Conservation (phyloP, 1,139 yeast genomes). For the Geotrichum bryndzae region DNA sequence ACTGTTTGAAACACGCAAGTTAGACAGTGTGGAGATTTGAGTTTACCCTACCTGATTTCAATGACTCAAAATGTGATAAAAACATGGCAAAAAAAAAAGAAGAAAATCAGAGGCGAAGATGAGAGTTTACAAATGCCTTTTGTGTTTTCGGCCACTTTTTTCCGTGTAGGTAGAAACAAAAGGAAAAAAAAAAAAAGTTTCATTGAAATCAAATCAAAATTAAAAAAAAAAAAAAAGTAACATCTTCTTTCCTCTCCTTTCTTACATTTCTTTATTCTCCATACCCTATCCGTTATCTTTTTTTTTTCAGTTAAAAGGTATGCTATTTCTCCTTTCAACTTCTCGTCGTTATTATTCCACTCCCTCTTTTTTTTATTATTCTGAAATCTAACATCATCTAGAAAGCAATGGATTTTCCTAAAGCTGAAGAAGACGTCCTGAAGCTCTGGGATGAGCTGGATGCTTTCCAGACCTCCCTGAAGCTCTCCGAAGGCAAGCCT, state of each 20-base stretch:
- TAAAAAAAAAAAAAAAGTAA: background rate
- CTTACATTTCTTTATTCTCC: background rate
- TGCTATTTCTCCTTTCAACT: background rate
- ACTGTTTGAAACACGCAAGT: background rate
- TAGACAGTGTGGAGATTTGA: background rate
- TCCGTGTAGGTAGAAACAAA: background rate
- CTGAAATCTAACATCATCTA: background rate
- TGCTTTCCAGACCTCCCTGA: constrained; percentile 84
- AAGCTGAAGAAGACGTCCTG: constrained; percentile 78
- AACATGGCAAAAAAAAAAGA: background rate
- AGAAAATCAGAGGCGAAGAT: background rate
- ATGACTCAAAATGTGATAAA: background rate
- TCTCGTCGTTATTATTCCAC: too few species aligned
- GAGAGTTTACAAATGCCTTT: background rate
- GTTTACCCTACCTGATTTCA: background rate
- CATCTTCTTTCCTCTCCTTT: background rate
- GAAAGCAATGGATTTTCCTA: constrained; percentile 55
- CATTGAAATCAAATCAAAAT: background rate
- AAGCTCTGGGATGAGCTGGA: constrained; percentile 81
- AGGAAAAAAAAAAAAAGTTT: background rate
- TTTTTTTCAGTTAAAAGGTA: background rate
- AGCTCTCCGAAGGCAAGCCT: constrained; percentile 78
- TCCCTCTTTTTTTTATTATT: too few species aligned
- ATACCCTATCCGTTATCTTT: background rate
- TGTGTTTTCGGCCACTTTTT: background rate